Base-by-base conservation (phyloP, 1,284 basidiomycete genomes). In the Malassezia pachydermatis region DNA sequence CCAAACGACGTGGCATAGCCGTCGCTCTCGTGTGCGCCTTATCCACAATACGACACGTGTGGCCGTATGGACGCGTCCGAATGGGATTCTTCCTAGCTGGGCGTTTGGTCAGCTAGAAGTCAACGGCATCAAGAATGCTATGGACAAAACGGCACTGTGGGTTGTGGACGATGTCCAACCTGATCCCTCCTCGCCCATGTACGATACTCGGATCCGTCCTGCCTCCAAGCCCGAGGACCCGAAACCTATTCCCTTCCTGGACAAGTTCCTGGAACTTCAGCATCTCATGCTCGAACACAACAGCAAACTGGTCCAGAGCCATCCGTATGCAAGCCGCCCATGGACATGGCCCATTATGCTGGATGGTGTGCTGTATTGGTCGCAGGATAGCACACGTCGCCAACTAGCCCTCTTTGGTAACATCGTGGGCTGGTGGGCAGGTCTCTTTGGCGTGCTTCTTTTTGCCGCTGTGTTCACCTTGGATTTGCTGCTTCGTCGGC, bases 391-490 rank as follows among this genome's bases (percentile, higher is more conserved):
- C 11, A 77, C 78, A 14, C 82, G 86, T 65, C 83, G 86, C 73
- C 94, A 99, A 74, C 88, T 99, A 48, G 96, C 96, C 75, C 78
- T 98, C 63, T 84, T 92, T 60, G 94, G 94, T 27, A 99, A 99
- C 72, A 73, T 92, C 34, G 74, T 89, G 58, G 84, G 86, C 19
- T 99, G 92, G 90, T 98, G 92, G 89, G 78, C 84, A 8, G 86
- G 85, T 72, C 81, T 88, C 20, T 78, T 92, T 34, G 81, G 82
- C 4, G 73, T 96, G 45, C 84, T 84, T 3, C 80, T 96, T 41
- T 95, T 86, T 68, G 76, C 88, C 49, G 94, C 92, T 27, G 83
- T 98, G 48, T 75, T 94, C 37, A 81, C 81, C 14, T 89, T 89
- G 19, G 92, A 96, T 72, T 76, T 88, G 57, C 74, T 98, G 46